These are phyloP conservation scores for Verbena officinalis DNA, from an alignment of 257 asterid species.

Conservation along the genomic window DNA sequence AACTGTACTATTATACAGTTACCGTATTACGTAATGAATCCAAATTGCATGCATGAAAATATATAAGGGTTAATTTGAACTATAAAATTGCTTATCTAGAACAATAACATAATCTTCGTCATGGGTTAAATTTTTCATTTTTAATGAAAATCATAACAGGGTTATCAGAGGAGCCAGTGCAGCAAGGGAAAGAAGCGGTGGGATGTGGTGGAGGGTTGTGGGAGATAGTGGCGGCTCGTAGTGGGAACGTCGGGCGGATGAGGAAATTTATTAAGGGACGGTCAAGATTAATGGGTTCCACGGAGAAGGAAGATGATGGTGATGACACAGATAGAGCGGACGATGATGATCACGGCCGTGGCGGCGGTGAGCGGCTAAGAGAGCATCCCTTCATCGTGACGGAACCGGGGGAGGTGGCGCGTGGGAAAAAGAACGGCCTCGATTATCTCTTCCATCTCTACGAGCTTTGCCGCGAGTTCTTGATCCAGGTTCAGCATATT, in stretches of 20 bases:
- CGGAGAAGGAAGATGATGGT: conserved; percentile 63
- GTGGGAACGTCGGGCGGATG: conserved; percentile 50
- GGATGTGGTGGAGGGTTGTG: conserved; percentile 69
- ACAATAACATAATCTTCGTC: too few species aligned
- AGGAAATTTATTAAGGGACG: conserved; percentile 55
- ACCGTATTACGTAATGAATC: conserved; percentile 10
- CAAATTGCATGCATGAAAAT: conserved; percentile 41
- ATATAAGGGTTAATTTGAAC: too few species aligned
- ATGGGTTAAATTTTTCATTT: too few species aligned
- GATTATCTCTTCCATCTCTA: conserved; percentile 93
- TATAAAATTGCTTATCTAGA: too few species aligned
- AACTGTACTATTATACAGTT: too few species aligned
- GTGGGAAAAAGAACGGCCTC: conserved; percentile 97
- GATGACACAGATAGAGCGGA: conserved; percentile 61
- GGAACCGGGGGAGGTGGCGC: conserved; percentile 99
- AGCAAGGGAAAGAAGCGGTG: conserved; percentile 87
- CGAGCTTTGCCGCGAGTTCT: conserved; percentile 89
- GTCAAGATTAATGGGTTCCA: conserved; percentile 46
- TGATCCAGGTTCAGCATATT: conserved; percentile 92
- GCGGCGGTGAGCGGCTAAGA: conserved; percentile 75
- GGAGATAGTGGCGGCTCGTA: conserved; percentile 61
- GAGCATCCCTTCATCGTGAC: conserved; percentile 98
- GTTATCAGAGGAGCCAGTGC: conserved; percentile 92
- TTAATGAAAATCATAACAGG: conserved; percentile 42
- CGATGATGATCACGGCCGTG: conserved; percentile 53